These are phyloP conservation scores for Lycium barbarum DNA, from an alignment of 257 asterid genomes.

Conservation along the genomic window DNA sequence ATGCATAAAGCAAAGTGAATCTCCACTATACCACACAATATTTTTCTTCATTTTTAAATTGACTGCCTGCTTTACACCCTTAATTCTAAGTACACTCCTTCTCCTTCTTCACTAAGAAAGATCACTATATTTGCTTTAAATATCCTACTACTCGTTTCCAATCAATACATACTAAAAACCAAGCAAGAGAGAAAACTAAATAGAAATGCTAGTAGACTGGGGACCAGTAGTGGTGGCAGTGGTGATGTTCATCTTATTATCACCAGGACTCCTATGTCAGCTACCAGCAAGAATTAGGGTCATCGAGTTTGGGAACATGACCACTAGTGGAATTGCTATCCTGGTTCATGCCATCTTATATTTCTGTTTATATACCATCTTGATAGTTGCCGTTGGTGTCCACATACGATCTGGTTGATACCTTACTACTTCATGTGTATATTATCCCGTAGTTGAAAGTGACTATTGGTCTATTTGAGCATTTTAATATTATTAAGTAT, in stretches of 20 bases:
- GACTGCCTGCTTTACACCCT: slow-evolving; percentile 38
- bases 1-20: slow-evolving; percentile 54
- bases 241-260: slow-evolving; percentile 77
- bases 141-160: slow-evolving; percentile 17
- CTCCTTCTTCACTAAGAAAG: slow-evolving; percentile 69
- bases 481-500: no score
- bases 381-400: slow-evolving; percentile 77
- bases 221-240: slow-evolving; percentile 95
- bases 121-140: slow-evolving; percentile 22
- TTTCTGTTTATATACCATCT: slow-evolving; percentile 82
- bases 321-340: slow-evolving; percentile 83
- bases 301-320: slow-evolving; percentile 87
- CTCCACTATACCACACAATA: slow-evolving; percentile 48
- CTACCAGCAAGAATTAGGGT: slow-evolving; percentile 79
- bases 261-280: slow-evolving; percentile 89
- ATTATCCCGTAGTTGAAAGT: neutral
- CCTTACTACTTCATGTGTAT: neutral
- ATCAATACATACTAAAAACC: neutral
- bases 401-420: slow-evolving; percentile 64
- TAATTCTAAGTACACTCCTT: slow-evolving; percentile 51
- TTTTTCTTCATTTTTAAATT: slow-evolving; percentile 55
- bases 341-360: slow-evolving; percentile 75
- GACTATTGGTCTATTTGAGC: no score
- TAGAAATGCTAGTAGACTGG: slow-evolving; percentile 59
- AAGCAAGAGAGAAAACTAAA: neutral